Conservation (phyloP, 2,329 filamentous ascomycete genomes). For the Ceratocystis alfenasii region DNA sequence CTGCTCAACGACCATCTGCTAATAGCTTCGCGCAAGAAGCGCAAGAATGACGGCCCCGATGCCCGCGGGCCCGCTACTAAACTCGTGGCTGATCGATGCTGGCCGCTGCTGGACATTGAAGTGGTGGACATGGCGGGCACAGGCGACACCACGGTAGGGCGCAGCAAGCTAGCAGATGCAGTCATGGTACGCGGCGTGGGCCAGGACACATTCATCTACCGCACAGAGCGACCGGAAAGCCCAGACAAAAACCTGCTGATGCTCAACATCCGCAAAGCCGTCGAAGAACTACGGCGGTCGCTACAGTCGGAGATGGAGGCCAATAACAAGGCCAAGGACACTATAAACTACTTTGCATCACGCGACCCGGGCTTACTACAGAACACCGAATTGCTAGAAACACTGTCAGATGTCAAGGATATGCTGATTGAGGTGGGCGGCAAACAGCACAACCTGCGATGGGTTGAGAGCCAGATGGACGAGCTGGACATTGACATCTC, state of each 20-base stretch:
- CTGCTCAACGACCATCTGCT: slow-evolving; percentile 89
- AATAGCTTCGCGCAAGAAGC: slow-evolving; percentile 84
- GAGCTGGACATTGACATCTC: slow-evolving; percentile 94
- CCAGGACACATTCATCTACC: slow-evolving; percentile 86
- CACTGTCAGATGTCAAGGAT: slow-evolving; percentile 65
- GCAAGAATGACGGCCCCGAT: slow-evolving; percentile 58
- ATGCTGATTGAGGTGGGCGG: slow-evolving; percentile 93
- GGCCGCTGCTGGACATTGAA: slow-evolving; percentile 84
- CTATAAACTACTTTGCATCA: slow-evolving; percentile 73
- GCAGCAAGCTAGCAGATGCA: slow-evolving; percentile 64
- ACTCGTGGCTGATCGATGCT: slow-evolving; percentile 86
- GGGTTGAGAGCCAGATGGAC: slow-evolving; percentile 91
- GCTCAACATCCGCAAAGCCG: slow-evolving; percentile 80
- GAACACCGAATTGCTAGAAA: slow-evolving; percentile 69
- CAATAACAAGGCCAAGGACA: slow-evolving; percentile 71
- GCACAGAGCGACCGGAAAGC: slow-evolving; percentile 69
- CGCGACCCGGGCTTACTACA: slow-evolving; percentile 65
- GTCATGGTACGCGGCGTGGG: slow-evolving; percentile 81
- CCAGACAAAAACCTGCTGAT: slow-evolving; percentile 70
- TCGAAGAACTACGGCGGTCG: slow-evolving; percentile 80
- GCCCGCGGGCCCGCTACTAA: slow-evolving; percentile 51
- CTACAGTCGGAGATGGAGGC: slow-evolving; percentile 78
- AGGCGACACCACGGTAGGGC: slow-evolving; percentile 40
- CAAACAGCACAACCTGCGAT: slow-evolving; percentile 88
- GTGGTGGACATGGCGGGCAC: slow-evolving; percentile 73